Base-by-base conservation (phyloP, 495 filamentous ascomycete genomes). In the Emericellopsis terricola region DNA sequence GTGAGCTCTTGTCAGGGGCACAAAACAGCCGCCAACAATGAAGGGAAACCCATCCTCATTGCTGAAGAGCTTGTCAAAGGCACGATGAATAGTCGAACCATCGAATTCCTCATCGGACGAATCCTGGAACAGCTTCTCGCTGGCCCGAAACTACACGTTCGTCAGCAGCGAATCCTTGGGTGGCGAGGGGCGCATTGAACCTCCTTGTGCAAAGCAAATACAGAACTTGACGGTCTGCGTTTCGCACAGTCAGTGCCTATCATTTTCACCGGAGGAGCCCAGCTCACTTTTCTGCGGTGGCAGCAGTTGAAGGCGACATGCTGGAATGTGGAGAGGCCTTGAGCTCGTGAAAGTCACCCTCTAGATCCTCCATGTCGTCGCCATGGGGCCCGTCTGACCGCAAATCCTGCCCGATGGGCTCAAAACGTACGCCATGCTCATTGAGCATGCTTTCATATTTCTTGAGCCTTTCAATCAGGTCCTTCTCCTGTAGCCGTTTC, bases 91-190 rank as follows among this genome's bases (percentile, higher is more conserved):
- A 19, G 15, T 9, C 7, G 10, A 9, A 16, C 52, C 55, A 28
- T 70, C 67, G 23, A 60, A 54, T 23, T 76, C 73, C 32, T 78
- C 71, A 16, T 78, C 74, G 10, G 70, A 71, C 1, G 65, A 68
- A 35, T 68, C 68, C 34, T 61, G 57, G 10, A 69, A 8, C 15
- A 42, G 28, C 19, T 65, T 57, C 19, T 54, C 56, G 13, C 40
- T 45, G 9, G 46, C 47, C 28, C 59, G 55, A 34, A 53, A 62
- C 60, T 66, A 36, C 24, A 20, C 14, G 3, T 2, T 6, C 6
- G 8, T n/a, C 20, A 7, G 26, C 23, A 37, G 5, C 6, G 23
- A 26, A 11, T 26, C 23, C 23, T 26, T 5, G 28, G 28, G 11
- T 5, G 4, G 4, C 4, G 11, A 15, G 28, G 4, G 5, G 4